Evolutionary conservation across 2,329 filamentous ascomycete genomes (phyloP), one percentile per base, ranked within the genome.

Genomic region (Pseudonectria foliicola): DNA sequence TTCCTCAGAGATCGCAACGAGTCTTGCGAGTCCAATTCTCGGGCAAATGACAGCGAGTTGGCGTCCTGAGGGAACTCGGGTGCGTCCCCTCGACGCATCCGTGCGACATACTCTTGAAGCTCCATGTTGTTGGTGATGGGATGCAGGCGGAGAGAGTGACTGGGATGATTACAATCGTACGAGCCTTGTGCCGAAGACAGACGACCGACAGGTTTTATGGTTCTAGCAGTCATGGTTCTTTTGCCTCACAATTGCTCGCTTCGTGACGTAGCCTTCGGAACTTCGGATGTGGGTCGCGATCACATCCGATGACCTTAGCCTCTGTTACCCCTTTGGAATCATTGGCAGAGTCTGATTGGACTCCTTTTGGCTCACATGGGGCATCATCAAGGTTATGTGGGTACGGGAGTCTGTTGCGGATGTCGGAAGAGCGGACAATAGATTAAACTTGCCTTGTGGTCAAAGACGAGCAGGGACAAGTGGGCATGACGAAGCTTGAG

Each of bases 1-100:
- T 77, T 62, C 23, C 85, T 74, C 35, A 85, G 70, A 37, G 68
- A 62, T 12, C 63, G 60, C 26, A 87, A 57, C n/a, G 68, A 60
- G 52, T 86, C 81, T 46, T 75, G 64, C 0, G 62, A 59, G 56
- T 86, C 82, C 6, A 84, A 65, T 29, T 49, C 46, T 41, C 54
- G 55, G 2, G 74, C 73, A 54, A 68, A 77, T 6, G 66, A 64
- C 6, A 66, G 43, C 1, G 67, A 62, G 37, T 60, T 64, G 37
- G 70, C 68, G 24, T 71, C 57, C 3, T 56, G 34, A n/a, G 71
- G 64, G 42, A 77, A 77, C 21, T 60, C 54, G 33, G 64, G 55
- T 7, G 56, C 45, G 28, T 55, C 48, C 32, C 68, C 68, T 27
- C 54, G 55, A 12, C 66, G 61, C 25, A 71, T 57, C 35, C 60